Conservation (phyloP, 352 stramenopile genomes). For the Saprolegnia parasitica region DNA sequence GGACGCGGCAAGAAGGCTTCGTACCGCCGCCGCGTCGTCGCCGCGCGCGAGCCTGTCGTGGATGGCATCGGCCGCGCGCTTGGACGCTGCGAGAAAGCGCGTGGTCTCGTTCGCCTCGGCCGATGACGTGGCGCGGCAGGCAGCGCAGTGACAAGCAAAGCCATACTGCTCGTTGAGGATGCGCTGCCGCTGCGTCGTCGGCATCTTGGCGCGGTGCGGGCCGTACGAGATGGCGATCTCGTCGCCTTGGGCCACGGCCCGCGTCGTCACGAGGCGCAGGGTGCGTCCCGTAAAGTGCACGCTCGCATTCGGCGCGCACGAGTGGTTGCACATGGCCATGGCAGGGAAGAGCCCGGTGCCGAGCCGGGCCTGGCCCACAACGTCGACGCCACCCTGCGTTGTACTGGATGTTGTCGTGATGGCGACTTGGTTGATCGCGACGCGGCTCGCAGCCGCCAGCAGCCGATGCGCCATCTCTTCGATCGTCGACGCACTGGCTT, state of each 20-base stretch:
- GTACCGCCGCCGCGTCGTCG: too few species aligned
- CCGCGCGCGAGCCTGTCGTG: neutral
- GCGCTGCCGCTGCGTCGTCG: neutral
- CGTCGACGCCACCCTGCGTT: neutral
- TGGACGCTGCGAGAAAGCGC: neutral
- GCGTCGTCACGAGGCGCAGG: conserved; percentile 3
- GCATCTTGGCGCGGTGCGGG: conserved; percentile 18
- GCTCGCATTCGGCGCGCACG: conserved; percentile 15
- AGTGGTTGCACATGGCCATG: conserved; percentile 21
- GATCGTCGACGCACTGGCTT: neutral
- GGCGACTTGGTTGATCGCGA: conserved; percentile 13
- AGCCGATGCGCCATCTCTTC: neutral
- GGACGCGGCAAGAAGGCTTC: too few species aligned
- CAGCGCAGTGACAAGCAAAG: neutral
- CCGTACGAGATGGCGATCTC: conserved; percentile 20
- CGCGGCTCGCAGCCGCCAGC: neutral
- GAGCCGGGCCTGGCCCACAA: neutral
- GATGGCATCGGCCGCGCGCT: neutral
- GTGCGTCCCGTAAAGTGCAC: conserved; percentile 8
- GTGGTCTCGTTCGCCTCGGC: neutral
- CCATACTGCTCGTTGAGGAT: conserved; percentile 6
- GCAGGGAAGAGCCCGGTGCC: neutral
- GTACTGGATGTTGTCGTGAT: neutral
- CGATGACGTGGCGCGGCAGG: neutral
- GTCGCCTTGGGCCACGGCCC: neutral